These are phyloP conservation scores for Paspalum vaginatum DNA, from an alignment of 176 grass and related monocot species.

Conservation along the genomic window DNA sequence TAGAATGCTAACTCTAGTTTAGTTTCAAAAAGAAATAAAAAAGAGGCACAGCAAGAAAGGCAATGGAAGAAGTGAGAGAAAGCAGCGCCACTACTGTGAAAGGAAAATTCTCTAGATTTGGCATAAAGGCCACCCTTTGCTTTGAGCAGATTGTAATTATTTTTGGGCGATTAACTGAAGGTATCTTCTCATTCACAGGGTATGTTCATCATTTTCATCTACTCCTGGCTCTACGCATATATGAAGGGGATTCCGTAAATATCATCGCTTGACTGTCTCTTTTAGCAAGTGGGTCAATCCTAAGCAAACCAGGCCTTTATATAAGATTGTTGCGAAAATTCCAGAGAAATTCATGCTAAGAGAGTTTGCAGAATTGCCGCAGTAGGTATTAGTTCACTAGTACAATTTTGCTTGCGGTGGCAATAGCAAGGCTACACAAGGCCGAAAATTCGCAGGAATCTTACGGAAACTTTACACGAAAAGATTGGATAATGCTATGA, in stretches of 20 bases:
- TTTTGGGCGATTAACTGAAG: background rate
- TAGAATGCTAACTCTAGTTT: background rate
- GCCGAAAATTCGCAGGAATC: background rate
- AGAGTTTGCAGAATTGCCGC: no score
- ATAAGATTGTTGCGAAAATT: background rate
- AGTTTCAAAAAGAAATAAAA: background rate
- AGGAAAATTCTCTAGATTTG: constrained; percentile 31
- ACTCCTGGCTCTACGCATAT: background rate
- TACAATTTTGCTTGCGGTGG: background rate
- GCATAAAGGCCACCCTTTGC: constrained; percentile 21
- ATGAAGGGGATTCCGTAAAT: background rate
- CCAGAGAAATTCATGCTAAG: background rate
- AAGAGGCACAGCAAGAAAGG: background rate
- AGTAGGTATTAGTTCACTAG: background rate
- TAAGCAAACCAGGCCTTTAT: background rate
- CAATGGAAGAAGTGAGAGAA: constrained; percentile 10
- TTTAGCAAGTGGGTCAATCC: background rate
- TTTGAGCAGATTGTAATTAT: constrained; percentile 28
- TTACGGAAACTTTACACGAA: background rate
- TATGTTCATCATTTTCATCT: constrained; percentile 37
- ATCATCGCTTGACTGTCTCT: background rate
- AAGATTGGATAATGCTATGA: background rate
- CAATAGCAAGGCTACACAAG: no score
- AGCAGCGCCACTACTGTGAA: constrained; percentile 3
- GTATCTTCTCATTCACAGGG: background rate